A percentile compares a stretch with the other conserved stretches of the same genome.
Evolutionary conservation across 371 early-diverging fungal genomes (phyloP).

Genomic region (Cokeromyces recurvatus): DNA sequence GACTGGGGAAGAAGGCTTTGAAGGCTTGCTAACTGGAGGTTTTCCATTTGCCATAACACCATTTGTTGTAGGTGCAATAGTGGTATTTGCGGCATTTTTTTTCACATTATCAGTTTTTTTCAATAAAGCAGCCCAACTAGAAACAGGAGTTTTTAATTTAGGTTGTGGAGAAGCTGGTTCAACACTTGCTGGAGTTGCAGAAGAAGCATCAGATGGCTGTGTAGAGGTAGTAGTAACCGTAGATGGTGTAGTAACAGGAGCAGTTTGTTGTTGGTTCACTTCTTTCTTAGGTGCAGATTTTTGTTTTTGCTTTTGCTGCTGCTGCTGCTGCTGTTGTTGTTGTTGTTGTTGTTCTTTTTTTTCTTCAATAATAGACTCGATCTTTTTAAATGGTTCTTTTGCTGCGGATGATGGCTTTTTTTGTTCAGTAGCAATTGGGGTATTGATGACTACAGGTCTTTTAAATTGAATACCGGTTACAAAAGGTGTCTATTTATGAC

Average conservation of each 20-base stretch:
- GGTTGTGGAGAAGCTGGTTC: conserved; percentile 35
- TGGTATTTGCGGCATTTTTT: conserved; percentile 7
- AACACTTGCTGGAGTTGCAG: conserved; percentile 3
- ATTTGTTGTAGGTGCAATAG: conserved; percentile 8
- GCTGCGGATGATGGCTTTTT: background rate
- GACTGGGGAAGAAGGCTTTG: conserved; percentile 17
- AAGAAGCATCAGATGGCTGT: conserved; percentile 1
- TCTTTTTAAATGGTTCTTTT: background rate
- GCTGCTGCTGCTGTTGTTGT: conserved; percentile 13
- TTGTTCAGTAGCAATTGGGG: background rate
- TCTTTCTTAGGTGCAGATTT: background rate
- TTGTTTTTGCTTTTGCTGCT: conserved; percentile 13
- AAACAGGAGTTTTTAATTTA: conserved; percentile 22
- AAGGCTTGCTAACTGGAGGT: conserved; percentile 2
- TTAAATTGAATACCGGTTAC: conserved; percentile 27
- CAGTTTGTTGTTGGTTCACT: conserved; percentile 1
- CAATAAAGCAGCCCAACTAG: conserved; percentile 61
- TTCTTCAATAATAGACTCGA: background rate
- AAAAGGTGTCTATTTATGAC: conserved; percentile 36
- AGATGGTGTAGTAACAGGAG: conserved; percentile 5
- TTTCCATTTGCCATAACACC: conserved; percentile 9
- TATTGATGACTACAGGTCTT: conserved; percentile 6
- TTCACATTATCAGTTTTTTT: conserved; percentile 27
- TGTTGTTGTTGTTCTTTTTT: conserved; percentile 19
- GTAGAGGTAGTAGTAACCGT: background rate